Conservation (phyloP, 2,329 filamentous ascomycete genomes). For the Verticillium tricorpus region DNA sequence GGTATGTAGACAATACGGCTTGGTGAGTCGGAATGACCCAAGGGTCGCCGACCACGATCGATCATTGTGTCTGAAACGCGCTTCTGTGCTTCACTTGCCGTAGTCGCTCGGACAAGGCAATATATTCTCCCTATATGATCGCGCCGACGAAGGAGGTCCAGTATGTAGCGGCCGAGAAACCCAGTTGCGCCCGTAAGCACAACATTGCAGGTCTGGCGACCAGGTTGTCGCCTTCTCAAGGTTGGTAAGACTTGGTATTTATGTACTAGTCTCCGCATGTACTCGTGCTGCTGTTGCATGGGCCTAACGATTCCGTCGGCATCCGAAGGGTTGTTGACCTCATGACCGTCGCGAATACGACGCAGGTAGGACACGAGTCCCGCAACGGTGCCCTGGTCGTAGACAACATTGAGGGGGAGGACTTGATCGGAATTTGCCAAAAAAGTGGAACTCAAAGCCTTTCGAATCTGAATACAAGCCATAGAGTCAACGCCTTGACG, state of each 20-base stretch:
- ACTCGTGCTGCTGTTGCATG: too few relatives aligned
- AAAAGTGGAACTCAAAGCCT: conserved; percentile 20
- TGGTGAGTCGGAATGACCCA: background rate
- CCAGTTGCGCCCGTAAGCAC: conserved; percentile 29
- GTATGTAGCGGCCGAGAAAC: conserved; percentile 31
- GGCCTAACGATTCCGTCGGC: background rate
- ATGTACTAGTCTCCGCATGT: background rate
- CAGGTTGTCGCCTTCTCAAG: background rate
- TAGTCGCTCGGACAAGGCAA: conserved; percentile 30
- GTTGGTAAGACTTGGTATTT: background rate
- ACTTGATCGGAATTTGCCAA: conserved; percentile 5
- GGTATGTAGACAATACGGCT: background rate
- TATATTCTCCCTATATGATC: conserved; percentile 26
- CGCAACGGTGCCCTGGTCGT: conserved; percentile 52
- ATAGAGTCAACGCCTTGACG: conserved; percentile 57
- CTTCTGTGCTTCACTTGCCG: background rate
- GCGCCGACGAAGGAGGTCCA: conserved; percentile 24
- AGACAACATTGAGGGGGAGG: conserved; percentile 54
- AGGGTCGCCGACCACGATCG: background rate
- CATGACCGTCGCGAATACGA: background rate
- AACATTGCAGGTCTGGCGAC: conserved; percentile 11
- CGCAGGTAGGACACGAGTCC: conserved; percentile 20
- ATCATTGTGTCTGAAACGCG: background rate
- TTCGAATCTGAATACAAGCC: conserved; percentile 47
- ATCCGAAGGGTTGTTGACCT: background rate